These are phyloP conservation scores for Vitis rotundifolia DNA, from an alignment of 164 flowering plant genomes.

Conservation along the genomic window DNA sequence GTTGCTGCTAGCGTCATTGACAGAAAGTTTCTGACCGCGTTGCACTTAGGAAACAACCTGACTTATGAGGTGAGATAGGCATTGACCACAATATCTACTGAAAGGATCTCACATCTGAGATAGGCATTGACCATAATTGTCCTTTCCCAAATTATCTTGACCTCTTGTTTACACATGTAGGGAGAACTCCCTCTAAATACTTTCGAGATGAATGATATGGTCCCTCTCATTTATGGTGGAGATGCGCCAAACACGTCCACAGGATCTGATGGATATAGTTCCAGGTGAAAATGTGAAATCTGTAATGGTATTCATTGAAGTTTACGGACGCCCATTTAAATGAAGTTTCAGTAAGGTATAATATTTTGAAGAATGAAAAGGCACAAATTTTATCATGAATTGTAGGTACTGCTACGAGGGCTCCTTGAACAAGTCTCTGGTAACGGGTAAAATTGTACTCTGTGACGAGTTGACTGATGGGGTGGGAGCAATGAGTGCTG, in stretches of 20 bases:
- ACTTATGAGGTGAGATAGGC: slow-evolving; percentile 14
- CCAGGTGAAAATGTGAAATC: background rate
- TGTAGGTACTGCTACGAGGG: slow-evolving; percentile 21
- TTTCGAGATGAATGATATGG: background rate
- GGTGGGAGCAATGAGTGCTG: background rate
- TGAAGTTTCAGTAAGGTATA: no score
- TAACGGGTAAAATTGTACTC: slow-evolving; percentile 31
- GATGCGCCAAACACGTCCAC: slow-evolving; percentile 3
- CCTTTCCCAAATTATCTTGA: background rate
- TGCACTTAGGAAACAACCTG: slow-evolving; percentile 27
- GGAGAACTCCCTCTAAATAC: slow-evolving; percentile 8
- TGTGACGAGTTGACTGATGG: slow-evolving; percentile 11
- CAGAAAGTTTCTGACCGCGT: slow-evolving; percentile 19
- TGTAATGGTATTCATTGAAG: no score
- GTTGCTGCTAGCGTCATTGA: slow-evolving; percentile 41
- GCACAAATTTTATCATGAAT: background rate
- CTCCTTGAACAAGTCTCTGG: slow-evolving; percentile 19
- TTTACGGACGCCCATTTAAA: no score
- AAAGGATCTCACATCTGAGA: no score
- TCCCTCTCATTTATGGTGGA: slow-evolving; percentile 13
- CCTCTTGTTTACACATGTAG: background rate
- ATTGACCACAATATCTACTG: no score
- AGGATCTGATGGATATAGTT: background rate
- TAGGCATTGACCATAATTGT: background rate
- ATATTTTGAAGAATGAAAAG: no score